Conservation (phyloP, 257 asterid species). For the Plantago ovata region DNA sequence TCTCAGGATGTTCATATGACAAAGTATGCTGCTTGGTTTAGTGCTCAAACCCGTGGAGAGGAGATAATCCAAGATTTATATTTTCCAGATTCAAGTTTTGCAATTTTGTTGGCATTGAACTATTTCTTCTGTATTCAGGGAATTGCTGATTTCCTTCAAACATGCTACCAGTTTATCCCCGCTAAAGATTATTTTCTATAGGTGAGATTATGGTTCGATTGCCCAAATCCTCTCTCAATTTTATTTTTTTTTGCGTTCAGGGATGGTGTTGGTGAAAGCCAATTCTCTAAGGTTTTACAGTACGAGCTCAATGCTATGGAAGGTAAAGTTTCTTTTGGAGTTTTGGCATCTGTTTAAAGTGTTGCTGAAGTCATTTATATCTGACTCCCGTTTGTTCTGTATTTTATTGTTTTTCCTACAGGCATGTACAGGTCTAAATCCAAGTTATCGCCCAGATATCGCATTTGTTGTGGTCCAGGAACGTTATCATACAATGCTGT, state of each 20-base stretch:
- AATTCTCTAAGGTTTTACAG: slow-evolving; percentile 81
- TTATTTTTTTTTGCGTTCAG: slow-evolving; percentile 26
- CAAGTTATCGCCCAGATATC: slow-evolving; percentile 83
- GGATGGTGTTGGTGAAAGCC: slow-evolving; percentile 98
- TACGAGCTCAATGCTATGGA: slow-evolving; percentile 94
- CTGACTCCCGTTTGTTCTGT: neutral
- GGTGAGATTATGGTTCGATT: slow-evolving; percentile 31
- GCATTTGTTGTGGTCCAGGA: slow-evolving; percentile 95
- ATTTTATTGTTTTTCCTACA: slow-evolving; percentile 18
- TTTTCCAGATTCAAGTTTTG: neutral
- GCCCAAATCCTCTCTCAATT: neutral
- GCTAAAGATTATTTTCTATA: slow-evolving; percentile 75
- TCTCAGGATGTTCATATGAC: slow-evolving; percentile 96
- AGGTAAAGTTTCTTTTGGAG: slow-evolving; percentile 37
- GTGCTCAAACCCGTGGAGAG: slow-evolving; percentile 92
- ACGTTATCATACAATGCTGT: slow-evolving; percentile 87
- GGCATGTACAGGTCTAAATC: slow-evolving; percentile 96
- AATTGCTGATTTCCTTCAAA: slow-evolving; percentile 78
- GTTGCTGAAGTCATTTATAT: neutral
- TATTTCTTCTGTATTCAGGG: slow-evolving; percentile 39
- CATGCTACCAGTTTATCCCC: slow-evolving; percentile 79
- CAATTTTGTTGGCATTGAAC: too few species aligned
- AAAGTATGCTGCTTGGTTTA: slow-evolving; percentile 85
- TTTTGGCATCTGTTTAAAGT: neutral
- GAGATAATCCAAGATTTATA: slow-evolving; percentile 84